A percentile compares a stretch with the other conserved stretches of the same genome.
Conservation (phyloP, 2,329 filamentous ascomycete genomes). For the Xylaria sp. region DNA sequence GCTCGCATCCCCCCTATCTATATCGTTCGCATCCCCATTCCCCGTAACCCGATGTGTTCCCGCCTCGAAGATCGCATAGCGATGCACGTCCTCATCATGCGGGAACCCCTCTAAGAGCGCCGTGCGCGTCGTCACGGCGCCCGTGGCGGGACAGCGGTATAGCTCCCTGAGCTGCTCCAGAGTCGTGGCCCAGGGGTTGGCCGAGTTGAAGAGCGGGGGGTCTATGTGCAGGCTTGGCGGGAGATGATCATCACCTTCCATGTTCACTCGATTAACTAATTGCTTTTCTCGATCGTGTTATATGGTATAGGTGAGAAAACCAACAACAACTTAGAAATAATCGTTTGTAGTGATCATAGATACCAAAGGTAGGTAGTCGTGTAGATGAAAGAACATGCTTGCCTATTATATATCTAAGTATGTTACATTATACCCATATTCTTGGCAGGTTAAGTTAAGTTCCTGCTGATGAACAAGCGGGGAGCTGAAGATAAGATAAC, state of each 20-base stretch:
- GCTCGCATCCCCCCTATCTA: constrained; percentile 53
- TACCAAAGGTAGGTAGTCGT: background rate
- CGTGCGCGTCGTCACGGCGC: constrained; percentile 80
- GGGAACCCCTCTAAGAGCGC: constrained; percentile 71
- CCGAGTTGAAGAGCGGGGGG: constrained; percentile 78
- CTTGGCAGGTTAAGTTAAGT: constrained; percentile 12
- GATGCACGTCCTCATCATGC: constrained; percentile 69
- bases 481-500: constrained; percentile 38
- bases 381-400: constrained; percentile 9
- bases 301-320: background rate
- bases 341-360: background rate
- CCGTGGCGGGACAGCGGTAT: constrained; percentile 70
- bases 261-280: background rate
- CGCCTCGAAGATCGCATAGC: constrained; percentile 72
- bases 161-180: constrained; percentile 68
- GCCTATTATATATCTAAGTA: constrained; percentile 8
- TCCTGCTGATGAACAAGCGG: constrained; percentile 14
- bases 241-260: constrained; percentile 2
- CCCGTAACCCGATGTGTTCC: constrained; percentile 37
- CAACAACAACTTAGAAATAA: background rate
- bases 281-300: background rate
- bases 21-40: constrained; percentile 23
- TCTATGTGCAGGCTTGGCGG: constrained; percentile 64
- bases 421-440: background rate
- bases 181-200: constrained; percentile 79